phyloP scores from a whole-genome alignment of 805 yeast species.

The Metschnikowia borealis region DNA sequence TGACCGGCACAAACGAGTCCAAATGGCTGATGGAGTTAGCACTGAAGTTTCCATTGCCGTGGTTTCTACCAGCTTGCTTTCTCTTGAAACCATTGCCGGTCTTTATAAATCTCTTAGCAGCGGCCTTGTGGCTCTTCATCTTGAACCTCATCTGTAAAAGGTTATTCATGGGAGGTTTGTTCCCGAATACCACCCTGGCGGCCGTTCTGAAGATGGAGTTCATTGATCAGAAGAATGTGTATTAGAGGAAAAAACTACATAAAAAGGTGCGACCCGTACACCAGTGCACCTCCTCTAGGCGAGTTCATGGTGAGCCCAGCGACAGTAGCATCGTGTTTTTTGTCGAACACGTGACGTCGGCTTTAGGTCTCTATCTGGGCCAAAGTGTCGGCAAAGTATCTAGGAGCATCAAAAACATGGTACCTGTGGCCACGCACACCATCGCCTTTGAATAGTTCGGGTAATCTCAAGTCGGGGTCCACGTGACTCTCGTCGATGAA shows the following conservation, averaged over 20 bases:
- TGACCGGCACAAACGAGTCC: constrained; percentile 56
- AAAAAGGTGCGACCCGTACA: constrained; percentile 1
- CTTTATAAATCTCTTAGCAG: constrained; percentile 82
- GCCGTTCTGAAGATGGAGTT: constrained; percentile 17
- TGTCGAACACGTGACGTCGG: too few species aligned
- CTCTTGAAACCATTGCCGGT: constrained; percentile 59
- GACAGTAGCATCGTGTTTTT: too few species aligned
- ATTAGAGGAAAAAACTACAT: background rate
- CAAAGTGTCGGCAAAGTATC: constrained; percentile 53
- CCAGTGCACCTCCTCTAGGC: background rate
- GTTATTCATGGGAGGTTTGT: constrained; percentile 20
- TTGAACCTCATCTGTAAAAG: constrained; percentile 39
- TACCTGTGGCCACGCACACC: constrained; percentile 92
- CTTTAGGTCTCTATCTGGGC: constrained; percentile 6
- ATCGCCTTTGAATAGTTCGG: constrained; percentile 73
- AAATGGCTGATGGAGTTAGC: constrained; percentile 53
- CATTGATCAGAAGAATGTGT: constrained; percentile 7
- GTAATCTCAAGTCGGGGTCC: constrained; percentile 66
- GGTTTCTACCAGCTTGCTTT: constrained; percentile 77
- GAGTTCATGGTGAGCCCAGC: too few species aligned
- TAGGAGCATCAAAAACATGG: constrained; percentile 93
- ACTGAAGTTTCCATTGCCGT: constrained; percentile 90
- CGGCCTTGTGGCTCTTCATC: constrained; percentile 81
- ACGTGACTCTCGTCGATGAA: constrained; percentile 55
- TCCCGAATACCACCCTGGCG: constrained; percentile 15